Evolutionary conservation across 1,284 basidiomycete species (phyloP), one percentile per base, ranked within the genome.

Genomic region (Abortiporus biennis): DNA sequence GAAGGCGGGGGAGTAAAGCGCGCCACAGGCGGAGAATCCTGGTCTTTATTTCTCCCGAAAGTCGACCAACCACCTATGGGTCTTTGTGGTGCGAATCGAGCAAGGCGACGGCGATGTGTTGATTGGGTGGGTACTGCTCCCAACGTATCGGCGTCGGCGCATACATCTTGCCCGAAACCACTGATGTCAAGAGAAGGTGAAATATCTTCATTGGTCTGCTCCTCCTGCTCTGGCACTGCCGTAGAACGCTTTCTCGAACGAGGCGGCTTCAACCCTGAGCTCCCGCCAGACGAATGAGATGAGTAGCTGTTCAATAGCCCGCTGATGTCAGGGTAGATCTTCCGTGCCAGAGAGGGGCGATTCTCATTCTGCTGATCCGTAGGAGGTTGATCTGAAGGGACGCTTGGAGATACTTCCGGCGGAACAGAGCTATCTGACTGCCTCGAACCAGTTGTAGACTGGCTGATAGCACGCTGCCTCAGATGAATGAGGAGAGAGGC

Each of bases 401-500:
- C 33, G 16, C 40, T 38, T 9, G 47, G 15, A 4, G 31, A 40
- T 11, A 32, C 43, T 30, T 42, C 13, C 11, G 41, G 36, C 6
- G 36, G 15, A n/a, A n/a, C n/a, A 17, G 11, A 23, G 2, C 43
- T 43, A 16, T 38, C 49, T 2, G 51, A 44, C 21, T 46, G 54
- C 4, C 49, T 35, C 1, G 54, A 54, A 8, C 33, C 35, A 6
- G 46, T 44, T 17, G 59, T 53, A 22, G 55, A 47, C 32, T 57
- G 64, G 46, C 58, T 64, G 46, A 54, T 50, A 23, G 52, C 58
- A 27, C 59, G 51, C 34, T 48, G 56, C 11, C 68, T 62, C 16
- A 72, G 48, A 24, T 67, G 66, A 16, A 61, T 53, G 29, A 71
- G 47, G 19, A 71, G 48, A 12, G 65, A 64, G 22, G 56, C 53